Base-by-base conservation (phyloP, 805 yeast species). In the Candida andamanensis region DNA sequence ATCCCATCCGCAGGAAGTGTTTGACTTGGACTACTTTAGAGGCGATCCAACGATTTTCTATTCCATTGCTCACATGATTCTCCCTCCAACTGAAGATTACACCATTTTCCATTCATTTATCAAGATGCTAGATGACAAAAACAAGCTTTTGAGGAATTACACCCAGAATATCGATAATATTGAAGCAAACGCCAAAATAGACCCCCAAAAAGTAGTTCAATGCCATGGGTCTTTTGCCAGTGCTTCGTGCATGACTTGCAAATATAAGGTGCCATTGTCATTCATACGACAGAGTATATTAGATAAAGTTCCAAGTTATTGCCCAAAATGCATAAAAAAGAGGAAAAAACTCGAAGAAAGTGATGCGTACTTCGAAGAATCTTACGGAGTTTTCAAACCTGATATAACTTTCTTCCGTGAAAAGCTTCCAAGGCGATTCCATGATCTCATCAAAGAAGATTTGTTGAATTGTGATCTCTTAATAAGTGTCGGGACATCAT, bases 341-440 rank as follows among this genome's bases (percentile, higher is more conserved):
- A 36, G 54, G 28, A 30, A 39, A 8, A 42, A 40, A 29, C 30
- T 52, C 8, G 36, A 57, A 31, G 39, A 44, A 4, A 41, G 41
- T 9, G 63, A 62, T 18, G 54, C 50, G 4, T 51, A 43, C 32
- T 39, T 55, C 18, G 43, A 47, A 4, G 58, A 55, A 32, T 51
- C 54, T 28, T 52, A 43, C 34, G 60, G 63, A 10, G 89, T 64
- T 69, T 84, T 62, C 85, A 87, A 87, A 50, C 95, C 95, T 1
- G 95, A 86, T 52, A 87, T 92, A 40, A 95, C 90, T 27, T 74
- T 80, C 17, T 85, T 87, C 29, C 95, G 95, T 1, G 74, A 76
- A 32, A 74, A 83, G 4, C 72, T 86, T 4, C 80, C 80, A 12
- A 43, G 32, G 11, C 37, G 49, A 15, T 66, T 54, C 40, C 67